A percentile compares a stretch with the other conserved stretches of the same genome.
Conservation (phyloP, 2,329 filamentous ascomycete genomes). For the Teratosphaeria gauchensis region DNA sequence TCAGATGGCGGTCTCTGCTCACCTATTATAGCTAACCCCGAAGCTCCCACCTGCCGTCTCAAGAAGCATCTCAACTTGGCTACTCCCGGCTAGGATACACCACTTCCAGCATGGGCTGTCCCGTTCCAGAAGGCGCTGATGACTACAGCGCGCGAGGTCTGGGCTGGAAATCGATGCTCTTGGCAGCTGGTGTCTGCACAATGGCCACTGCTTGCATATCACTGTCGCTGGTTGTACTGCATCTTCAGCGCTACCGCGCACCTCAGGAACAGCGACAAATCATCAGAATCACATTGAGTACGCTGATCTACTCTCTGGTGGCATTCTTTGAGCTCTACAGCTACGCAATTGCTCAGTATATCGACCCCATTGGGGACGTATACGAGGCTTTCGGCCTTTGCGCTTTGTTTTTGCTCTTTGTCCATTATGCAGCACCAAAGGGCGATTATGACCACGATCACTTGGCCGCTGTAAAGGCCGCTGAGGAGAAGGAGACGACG, state of each 20-base stretch:
- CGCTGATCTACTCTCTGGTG: conserved; percentile 14
- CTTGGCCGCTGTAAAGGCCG: conserved; percentile 12
- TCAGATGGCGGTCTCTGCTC: not conserved
- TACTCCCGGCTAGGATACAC: not conserved
- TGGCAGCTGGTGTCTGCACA: conserved; percentile 9
- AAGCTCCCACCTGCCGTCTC: not conserved
- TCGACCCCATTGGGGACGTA: conserved; percentile 18
- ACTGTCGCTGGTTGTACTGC: conserved; percentile 15
- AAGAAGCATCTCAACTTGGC: not conserved
- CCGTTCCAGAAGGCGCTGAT: not conserved
- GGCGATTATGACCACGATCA: conserved; percentile 13
- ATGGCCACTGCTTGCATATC: conserved; percentile 10
- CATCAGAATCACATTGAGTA: conserved; percentile 19
- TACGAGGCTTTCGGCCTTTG: conserved; percentile 23
- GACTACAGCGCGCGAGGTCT: conserved; percentile 23
- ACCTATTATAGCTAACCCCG: not conserved
- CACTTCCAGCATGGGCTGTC: not conserved
- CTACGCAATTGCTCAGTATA: conserved; percentile 20
- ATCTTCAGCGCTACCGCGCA: conserved; percentile 19
- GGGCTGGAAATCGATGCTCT: conserved; percentile 13
- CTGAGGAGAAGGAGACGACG: conserved; percentile 9
- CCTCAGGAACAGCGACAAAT: conserved; percentile 24
- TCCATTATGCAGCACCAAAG: conserved; percentile 16
- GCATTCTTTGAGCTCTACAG: conserved; percentile 16
- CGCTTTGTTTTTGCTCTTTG: conserved; percentile 18